Percentiles rank a stretch among this genome's conserved stretches.
phyloP scores from a whole-genome alignment of 768 basidiomycete species.

The Serendipita vermifera region DNA sequence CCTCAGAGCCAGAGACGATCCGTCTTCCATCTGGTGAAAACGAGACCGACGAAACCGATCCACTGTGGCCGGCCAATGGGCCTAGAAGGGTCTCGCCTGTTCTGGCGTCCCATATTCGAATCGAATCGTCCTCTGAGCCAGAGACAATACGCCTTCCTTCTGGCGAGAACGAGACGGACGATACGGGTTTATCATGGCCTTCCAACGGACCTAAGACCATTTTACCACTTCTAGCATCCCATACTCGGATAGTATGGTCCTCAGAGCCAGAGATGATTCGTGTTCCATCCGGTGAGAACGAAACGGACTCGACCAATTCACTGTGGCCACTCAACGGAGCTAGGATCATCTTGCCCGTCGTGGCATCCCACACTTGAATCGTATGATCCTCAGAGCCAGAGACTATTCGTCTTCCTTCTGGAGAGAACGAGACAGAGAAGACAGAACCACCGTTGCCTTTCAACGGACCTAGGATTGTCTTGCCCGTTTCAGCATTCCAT shows the following conservation, averaged over 20 bases:
- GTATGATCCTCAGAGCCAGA: conserved; percentile 24
- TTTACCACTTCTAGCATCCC: conserved; percentile 22
- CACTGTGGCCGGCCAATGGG: conserved; percentile 20
- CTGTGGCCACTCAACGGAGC: no score
- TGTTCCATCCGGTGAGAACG: conserved; percentile 21
- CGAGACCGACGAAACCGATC: conserved; percentile 19
- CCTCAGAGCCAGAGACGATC: conserved; percentile 23
- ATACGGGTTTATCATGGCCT: conserved; percentile 22
- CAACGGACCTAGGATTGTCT: conserved; percentile 21
- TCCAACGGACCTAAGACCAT: conserved; percentile 21
- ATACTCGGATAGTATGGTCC: conserved; percentile 23
- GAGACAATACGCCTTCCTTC: conserved; percentile 23
- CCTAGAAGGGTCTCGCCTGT: conserved; percentile 22
- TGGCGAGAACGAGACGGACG: conserved; percentile 19
- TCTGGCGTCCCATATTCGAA: conserved; percentile 22
- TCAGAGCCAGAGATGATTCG: conserved; percentile 21
- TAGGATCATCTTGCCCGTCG: conserved; percentile 12
- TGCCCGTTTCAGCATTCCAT: conserved; percentile 22
- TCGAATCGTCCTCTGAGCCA: conserved; percentile 22
- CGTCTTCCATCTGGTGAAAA: conserved; percentile 22
- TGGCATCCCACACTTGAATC: conserved; percentile 23
- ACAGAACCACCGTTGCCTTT: conserved; percentile 17
- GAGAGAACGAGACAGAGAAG: conserved; percentile 21
- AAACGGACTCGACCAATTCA: conserved; percentile 15
- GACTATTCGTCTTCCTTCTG: conserved; percentile 21